Conservation (phyloP, 2,329 filamentous ascomycete species). For the Pestalotiopsis fici region DNA sequence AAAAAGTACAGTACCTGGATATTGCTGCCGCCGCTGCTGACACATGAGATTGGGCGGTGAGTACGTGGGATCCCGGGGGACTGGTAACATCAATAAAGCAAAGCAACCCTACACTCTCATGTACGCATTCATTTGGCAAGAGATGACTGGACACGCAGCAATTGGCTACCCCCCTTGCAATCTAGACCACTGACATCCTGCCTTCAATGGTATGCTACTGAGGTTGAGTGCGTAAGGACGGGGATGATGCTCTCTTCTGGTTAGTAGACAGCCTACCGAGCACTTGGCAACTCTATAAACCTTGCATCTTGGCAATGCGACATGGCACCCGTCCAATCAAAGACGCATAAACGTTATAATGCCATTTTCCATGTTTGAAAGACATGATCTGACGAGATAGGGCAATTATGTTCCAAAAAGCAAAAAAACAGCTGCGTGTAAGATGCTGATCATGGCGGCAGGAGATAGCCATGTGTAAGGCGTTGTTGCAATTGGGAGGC, state of each 20-base stretch:
- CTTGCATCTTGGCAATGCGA: neutral
- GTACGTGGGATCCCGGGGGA: neutral
- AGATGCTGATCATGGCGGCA: neutral
- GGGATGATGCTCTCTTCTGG: neutral
- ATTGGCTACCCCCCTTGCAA: neutral
- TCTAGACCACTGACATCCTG: neutral
- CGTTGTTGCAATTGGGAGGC: neutral
- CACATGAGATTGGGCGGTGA: neutral
- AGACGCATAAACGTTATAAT: neutral
- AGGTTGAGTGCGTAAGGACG: neutral
- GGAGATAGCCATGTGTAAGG: neutral
- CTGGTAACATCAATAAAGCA: neutral
- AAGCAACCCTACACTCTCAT: neutral
- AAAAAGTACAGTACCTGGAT: too few species aligned
- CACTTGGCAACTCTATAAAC: constrained; percentile 7
- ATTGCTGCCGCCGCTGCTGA: neutral
- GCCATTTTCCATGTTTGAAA: neutral
- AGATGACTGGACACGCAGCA: neutral
- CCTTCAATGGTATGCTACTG: neutral
- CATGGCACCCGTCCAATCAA: neutral
- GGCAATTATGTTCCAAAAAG: neutral
- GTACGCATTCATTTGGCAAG: neutral
- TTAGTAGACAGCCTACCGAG: neutral
- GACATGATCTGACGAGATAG: constrained; percentile 2
- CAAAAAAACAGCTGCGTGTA: neutral